Evolutionary conservation across 805 yeast genomes (phyloP).

Genomic region (Tetrapisispora nanseiensis): DNA sequence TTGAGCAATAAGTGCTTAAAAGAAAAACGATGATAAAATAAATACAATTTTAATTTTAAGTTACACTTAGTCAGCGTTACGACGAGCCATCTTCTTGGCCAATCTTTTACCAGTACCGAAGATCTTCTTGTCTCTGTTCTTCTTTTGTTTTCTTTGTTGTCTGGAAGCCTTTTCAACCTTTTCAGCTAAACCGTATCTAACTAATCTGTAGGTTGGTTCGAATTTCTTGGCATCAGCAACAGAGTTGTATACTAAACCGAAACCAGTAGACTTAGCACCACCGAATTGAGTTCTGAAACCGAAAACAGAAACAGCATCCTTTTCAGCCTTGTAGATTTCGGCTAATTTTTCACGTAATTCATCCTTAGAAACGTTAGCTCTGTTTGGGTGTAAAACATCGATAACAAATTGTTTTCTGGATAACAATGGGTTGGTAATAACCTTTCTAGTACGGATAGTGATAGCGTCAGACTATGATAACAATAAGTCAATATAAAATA

Average conservation of each 20-base stretch:
- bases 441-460: conserved; percentile 98
- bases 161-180: conserved; percentile 96
- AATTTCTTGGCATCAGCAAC: conserved; percentile 95
- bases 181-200: conserved; percentile 95
- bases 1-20: conserved; percentile 1
- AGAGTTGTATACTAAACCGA: conserved; percentile 97
- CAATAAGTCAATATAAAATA: background rate
- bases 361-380: conserved; percentile 98
- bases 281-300: conserved; percentile 99
- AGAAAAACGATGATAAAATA: background rate
- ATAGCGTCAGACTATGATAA: conserved; percentile 85
- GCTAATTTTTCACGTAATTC: conserved; percentile 94
- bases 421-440: conserved; percentile 97
- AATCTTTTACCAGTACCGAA: conserved; percentile 95
- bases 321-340: conserved; percentile 80
- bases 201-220: conserved; percentile 98
- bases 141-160: conserved; percentile 99
- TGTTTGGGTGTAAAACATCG: conserved; percentile 99
- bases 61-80: conserved; percentile 64
- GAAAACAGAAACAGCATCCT: conserved; percentile 92
- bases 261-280: conserved; percentile 99
- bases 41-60: conserved; percentile 1
- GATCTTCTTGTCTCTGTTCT: conserved; percentile 98
- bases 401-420: conserved; percentile 99
- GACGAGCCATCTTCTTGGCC: conserved; percentile 86